These are phyloP conservation scores for Pelargonium nanum DNA, from an alignment of 345 rosid species.

Conservation along the genomic window DNA sequence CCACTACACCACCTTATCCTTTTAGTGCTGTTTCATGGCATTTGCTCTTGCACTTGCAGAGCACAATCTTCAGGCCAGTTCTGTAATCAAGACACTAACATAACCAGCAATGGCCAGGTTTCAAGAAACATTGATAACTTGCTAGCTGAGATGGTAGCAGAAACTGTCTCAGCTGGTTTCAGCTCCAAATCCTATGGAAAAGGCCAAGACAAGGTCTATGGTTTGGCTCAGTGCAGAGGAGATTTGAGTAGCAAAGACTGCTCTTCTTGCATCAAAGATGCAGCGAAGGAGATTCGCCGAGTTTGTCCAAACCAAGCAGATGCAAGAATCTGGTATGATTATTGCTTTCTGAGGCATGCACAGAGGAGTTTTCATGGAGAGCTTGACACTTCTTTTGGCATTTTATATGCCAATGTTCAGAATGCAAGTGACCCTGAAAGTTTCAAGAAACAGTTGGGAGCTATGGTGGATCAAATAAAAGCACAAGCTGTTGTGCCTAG, in stretches of 20 bases:
- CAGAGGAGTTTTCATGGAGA: conserved; percentile 32
- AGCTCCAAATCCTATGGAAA: conserved; percentile 27
- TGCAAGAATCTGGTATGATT: conserved; percentile 53
- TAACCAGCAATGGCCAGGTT: conserved; percentile 20
- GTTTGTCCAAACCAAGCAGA: conserved; percentile 48
- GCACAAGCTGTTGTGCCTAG: conserved; percentile 38
- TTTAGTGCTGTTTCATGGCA: neutral
- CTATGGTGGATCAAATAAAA: conserved; percentile 32
- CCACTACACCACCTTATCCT: neutral
- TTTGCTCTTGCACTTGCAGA: conserved; percentile 9
- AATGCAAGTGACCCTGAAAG: conserved; percentile 42
- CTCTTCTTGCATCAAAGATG: conserved; percentile 47
- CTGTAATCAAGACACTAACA: conserved; percentile 30
- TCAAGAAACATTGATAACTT: conserved; percentile 35
- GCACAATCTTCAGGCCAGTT: conserved; percentile 30
- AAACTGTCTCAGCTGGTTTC: conserved; percentile 34
- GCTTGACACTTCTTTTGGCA: conserved; percentile 39
- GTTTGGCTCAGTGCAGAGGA: conserved; percentile 76
- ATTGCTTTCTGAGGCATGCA: conserved; percentile 51
- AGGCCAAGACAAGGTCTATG: conserved; percentile 38
- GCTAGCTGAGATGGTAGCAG: conserved; percentile 28
- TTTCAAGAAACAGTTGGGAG: conserved; percentile 42
- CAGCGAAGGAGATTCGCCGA: conserved; percentile 41
- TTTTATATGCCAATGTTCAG: conserved; percentile 40
- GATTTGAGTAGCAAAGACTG: conserved; percentile 49